These are phyloP conservation scores for Talaromyces sp. DNA, from an alignment of 2,329 filamentous ascomycete species.

Conservation along the genomic window DNA sequence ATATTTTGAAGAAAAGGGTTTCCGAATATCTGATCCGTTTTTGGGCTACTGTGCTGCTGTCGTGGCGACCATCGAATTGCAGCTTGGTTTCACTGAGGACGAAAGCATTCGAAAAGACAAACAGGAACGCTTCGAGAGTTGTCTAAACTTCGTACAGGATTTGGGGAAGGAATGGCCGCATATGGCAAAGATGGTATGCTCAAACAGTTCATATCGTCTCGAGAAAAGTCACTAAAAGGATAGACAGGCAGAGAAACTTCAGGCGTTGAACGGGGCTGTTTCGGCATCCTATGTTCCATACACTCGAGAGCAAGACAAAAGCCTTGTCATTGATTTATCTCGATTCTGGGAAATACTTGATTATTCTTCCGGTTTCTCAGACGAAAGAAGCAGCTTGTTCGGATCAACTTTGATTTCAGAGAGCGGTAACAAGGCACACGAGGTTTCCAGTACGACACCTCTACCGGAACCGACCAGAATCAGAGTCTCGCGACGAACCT, in stretches of 20 bases:
- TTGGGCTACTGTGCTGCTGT: slow-evolving; percentile 51
- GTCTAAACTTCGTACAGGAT: slow-evolving; percentile 43
- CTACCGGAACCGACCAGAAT: slow-evolving; percentile 44
- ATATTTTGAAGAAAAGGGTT: slow-evolving; percentile 44
- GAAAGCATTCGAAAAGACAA: slow-evolving; percentile 39
- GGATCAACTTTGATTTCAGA: slow-evolving; percentile 39
- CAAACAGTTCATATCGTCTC: too few relatives aligned
- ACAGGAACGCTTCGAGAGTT: slow-evolving; percentile 44
- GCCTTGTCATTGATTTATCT: slow-evolving; percentile 45
- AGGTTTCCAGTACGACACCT: slow-evolving; percentile 44
- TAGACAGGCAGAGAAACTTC: slow-evolving; percentile 46
- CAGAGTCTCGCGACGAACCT: slow-evolving; percentile 19
- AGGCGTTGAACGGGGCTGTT: slow-evolving; percentile 43
- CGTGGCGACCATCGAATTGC: slow-evolving; percentile 53
- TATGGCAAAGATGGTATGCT: slow-evolving; percentile 42
- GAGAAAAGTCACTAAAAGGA: too few relatives aligned
- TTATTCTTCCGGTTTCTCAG: slow-evolving; percentile 42
- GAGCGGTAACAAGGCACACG: slow-evolving; percentile 27
- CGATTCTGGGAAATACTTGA: slow-evolving; percentile 50
- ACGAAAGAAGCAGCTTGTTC: slow-evolving; percentile 38
- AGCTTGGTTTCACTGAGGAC: slow-evolving; percentile 51
- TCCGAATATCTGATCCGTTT: slow-evolving; percentile 47
- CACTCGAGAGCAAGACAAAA: slow-evolving; percentile 33
- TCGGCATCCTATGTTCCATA: slow-evolving; percentile 42
- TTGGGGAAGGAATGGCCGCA: slow-evolving; percentile 46